Conservation (phyloP, 129 eudicot genomes). For the Pulicaria dysenterica region DNA sequence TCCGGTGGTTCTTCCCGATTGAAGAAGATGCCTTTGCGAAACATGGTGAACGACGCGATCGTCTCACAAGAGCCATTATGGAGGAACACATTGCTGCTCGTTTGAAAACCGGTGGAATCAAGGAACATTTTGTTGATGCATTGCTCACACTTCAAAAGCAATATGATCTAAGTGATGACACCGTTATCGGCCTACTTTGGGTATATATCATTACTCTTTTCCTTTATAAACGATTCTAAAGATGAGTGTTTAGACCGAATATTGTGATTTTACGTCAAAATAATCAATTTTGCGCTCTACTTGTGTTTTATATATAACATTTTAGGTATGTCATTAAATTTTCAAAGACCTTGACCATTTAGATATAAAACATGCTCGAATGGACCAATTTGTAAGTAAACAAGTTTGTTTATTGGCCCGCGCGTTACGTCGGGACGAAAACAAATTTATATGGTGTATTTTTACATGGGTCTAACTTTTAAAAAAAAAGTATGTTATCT, state of each 20-base stretch:
- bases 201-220: conserved; percentile 36
- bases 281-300: not conserved
- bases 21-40: conserved; percentile 63
- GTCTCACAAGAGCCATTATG: conserved; percentile 62
- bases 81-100: conserved; percentile 73
- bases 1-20: conserved; percentile 61
- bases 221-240: not conserved
- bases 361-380: no score
- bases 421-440: no score
- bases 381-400: no score
- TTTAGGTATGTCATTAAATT: no score
- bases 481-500: no score
- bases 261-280: not conserved
- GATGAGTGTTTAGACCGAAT: not conserved
- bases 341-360: no score
- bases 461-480: no score
- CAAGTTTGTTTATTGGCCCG: no score
- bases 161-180: conserved; percentile 74
- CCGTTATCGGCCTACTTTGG: conserved; percentile 79
- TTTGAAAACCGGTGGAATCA: conserved; percentile 51
- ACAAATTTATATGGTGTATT: no score
- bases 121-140: conserved; percentile 72
- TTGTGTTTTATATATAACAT: no score
- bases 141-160: conserved; percentile 63
- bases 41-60: conserved; percentile 57